Conservation (phyloP, 441 rosid genomes). For the Brassica hybrid region DNA sequence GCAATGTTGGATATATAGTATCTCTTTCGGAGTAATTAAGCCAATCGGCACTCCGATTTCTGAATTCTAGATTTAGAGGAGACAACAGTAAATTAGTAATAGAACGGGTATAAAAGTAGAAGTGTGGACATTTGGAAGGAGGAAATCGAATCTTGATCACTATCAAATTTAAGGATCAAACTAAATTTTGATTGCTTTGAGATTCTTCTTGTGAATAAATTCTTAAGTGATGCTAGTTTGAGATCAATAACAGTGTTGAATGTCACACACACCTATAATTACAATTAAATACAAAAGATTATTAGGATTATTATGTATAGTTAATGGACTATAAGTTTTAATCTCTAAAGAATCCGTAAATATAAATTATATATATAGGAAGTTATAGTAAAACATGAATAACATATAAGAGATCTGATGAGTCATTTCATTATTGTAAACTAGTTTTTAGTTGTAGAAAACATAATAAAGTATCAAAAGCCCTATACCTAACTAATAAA, state of each 20-base stretch:
- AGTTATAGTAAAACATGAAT: too few species aligned
- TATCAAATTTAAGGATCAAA: neutral
- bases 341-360: too few species aligned
- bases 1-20: neutral
- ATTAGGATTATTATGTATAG: too few species aligned
- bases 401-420: neutral
- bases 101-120: neutral
- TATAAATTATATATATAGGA: too few species aligned
- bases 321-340: too few species aligned
- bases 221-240: neutral
- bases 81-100: neutral
- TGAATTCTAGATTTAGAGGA: neutral
- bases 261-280: too few species aligned
- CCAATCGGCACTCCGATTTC: neutral
- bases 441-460: too few species aligned
- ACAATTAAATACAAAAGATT: too few species aligned
- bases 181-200: neutral
- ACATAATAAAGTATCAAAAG: neutral
- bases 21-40: neutral
- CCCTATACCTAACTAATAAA: neutral
- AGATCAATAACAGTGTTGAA: too few species aligned
- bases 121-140: neutral
- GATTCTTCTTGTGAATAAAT: neutral
- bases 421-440: too few species aligned
- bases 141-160: neutral